Evolutionary conservation across 2,329 filamentous ascomycete genomes (phyloP).

Genomic region (Penicillium sp.): DNA sequence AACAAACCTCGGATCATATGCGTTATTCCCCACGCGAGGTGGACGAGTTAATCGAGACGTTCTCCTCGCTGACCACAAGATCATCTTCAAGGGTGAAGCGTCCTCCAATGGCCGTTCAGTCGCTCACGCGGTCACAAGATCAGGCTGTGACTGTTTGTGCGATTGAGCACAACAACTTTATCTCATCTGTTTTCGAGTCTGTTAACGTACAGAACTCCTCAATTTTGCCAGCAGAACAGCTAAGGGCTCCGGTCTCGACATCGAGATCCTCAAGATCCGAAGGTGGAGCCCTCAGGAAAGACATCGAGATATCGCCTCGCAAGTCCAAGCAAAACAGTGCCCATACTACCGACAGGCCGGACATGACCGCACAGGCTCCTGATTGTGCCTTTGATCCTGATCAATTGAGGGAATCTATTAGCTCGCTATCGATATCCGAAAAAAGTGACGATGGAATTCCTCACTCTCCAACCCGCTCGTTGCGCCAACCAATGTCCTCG

Average conservation of each 20-base stretch:
- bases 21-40: slow-evolving; percentile 16
- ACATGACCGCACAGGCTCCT: neutral
- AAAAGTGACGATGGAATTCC: slow-evolving; percentile 1
- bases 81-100: slow-evolving; percentile 24
- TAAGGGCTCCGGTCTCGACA: slow-evolving; percentile 28
- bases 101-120: slow-evolving; percentile 16
- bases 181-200: slow-evolving; percentile 4
- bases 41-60: slow-evolving; percentile 28
- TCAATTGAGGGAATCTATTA: slow-evolving; percentile 23
- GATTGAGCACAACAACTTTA: slow-evolving; percentile 15
- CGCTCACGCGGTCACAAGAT: slow-evolving; percentile 12
- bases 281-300: neutral
- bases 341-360: neutral
- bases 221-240: slow-evolving; percentile 13
- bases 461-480: neutral
- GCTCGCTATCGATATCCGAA: slow-evolving; percentile 20
- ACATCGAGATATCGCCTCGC: neutral
- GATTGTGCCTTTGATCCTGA: slow-evolving; percentile 6
- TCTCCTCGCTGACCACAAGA: slow-evolving; percentile 27
- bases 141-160: slow-evolving; percentile 6
- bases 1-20: slow-evolving; percentile 7
- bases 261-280: neutral
- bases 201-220: slow-evolving; percentile 1
- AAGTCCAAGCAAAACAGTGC: neutral
- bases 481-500: neutral